These are phyloP conservation scores for Aureobasidium namibiae DNA, from an alignment of 2,329 filamentous ascomycete genomes.

Conservation along the genomic window DNA sequence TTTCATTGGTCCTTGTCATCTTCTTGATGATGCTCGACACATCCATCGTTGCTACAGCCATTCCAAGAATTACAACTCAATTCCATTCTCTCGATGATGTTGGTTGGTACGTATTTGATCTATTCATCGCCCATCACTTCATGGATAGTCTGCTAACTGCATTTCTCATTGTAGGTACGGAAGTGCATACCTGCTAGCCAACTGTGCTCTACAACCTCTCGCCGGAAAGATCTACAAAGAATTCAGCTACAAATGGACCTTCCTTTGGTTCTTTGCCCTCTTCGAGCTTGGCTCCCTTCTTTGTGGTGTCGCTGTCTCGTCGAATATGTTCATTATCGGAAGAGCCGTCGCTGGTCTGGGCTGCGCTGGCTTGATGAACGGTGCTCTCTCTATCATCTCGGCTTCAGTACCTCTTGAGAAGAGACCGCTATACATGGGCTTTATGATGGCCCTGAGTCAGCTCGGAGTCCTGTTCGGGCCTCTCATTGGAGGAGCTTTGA, in stretches of 20 bases:
- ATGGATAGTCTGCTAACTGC: background rate
- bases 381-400: conserved; percentile 40
- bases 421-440: conserved; percentile 35
- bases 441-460: conserved; percentile 30
- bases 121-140: background rate
- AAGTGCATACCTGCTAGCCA: conserved; percentile 37
- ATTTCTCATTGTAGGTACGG: conserved; percentile 7
- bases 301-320: conserved; percentile 43
- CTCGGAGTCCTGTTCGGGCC: conserved; percentile 34
- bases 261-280: conserved; percentile 39
- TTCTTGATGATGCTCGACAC: conserved; percentile 26
- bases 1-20: conserved; percentile 14
- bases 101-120: conserved; percentile 25
- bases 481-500: conserved; percentile 28
- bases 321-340: conserved; percentile 47
- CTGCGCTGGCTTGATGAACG: conserved; percentile 39
- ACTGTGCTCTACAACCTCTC: conserved; percentile 34
- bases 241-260: conserved; percentile 40
- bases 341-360: conserved; percentile 48
- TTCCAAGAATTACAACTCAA: conserved; percentile 33
- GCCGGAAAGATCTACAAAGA: conserved; percentile 53
- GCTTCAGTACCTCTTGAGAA: conserved; percentile 37
- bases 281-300: conserved; percentile 46
- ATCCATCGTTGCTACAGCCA: conserved; percentile 32
- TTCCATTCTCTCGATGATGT: conserved; percentile 34